Conservation (phyloP, 148 eudicot genomes). For the Amaranthus palmeri region DNA sequence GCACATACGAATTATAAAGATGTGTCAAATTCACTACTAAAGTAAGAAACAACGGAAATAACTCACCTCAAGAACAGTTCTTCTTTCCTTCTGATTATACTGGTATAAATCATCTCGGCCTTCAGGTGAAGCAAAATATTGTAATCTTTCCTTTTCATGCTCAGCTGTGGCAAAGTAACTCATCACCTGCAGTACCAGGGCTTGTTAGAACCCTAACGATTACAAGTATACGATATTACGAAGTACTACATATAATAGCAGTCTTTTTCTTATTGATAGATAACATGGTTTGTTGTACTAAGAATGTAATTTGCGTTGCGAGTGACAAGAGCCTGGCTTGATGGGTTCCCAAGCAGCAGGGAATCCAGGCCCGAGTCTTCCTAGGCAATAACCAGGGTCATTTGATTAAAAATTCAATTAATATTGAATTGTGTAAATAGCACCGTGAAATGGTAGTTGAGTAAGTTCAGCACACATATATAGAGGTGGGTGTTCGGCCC, state of each 20-base stretch:
- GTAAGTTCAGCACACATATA: too few species aligned
- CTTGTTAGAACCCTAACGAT: not conserved
- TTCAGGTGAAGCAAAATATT: slow-evolving; percentile 88
- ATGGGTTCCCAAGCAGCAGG: not conserved
- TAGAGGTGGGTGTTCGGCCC: too few species aligned
- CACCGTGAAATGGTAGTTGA: too few species aligned
- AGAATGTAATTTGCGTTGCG: too few species aligned
- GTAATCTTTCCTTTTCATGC: slow-evolving; percentile 91
- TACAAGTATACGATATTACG: too few species aligned
- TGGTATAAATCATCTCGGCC: slow-evolving; percentile 93
- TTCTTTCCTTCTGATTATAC: slow-evolving; percentile 87
- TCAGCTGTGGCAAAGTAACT: slow-evolving; percentile 82
- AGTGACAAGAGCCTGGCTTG: not conserved
- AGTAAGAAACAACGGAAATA: slow-evolving; percentile 5
- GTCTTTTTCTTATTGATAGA: too few species aligned
- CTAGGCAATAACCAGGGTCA: too few species aligned
- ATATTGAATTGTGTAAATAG: too few species aligned
- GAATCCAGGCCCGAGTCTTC: too few species aligned
- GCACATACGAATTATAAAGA: not conserved
- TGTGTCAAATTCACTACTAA: not conserved
- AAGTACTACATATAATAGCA: too few species aligned
- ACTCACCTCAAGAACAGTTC: slow-evolving; percentile 84
- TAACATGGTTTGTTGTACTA: too few species aligned
- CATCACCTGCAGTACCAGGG: slow-evolving; percentile 55
- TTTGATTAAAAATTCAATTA: too few species aligned